phyloP scores from a whole-genome alignment of 2,329 filamentous ascomycete species.

The Talaromyces sp. region DNA sequence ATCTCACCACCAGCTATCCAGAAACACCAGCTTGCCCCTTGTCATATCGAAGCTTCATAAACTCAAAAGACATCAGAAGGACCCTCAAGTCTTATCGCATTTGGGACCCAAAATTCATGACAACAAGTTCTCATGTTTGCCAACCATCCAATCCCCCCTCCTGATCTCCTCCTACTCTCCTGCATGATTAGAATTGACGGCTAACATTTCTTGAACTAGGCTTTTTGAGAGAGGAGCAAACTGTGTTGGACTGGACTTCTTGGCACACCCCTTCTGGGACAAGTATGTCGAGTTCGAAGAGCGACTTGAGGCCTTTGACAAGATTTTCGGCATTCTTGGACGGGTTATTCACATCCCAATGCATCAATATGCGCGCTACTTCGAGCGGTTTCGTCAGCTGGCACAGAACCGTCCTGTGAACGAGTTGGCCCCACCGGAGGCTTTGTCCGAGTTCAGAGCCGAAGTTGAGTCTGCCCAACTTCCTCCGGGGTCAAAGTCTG shows the following conservation, averaged over 20 bases:
- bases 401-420: slow-evolving; percentile 66
- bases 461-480: slow-evolving; percentile 60
- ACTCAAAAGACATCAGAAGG: slow-evolving; percentile 30
- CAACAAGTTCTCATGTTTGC: slow-evolving; percentile 38
- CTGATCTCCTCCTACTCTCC: slow-evolving; percentile 17
- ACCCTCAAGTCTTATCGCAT: slow-evolving; percentile 31
- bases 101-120: slow-evolving; percentile 27
- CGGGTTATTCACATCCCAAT: slow-evolving; percentile 86
- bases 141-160: slow-evolving; percentile 38
- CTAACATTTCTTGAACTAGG: slow-evolving; percentile 51
- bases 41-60: slow-evolving; percentile 21
- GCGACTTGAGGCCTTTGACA: slow-evolving; percentile 75
- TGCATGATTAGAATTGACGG: slow-evolving; percentile 15
- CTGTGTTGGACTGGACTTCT: slow-evolving; percentile 85
- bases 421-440: slow-evolving; percentile 67
- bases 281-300: slow-evolving; percentile 98
- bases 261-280: slow-evolving; percentile 96
- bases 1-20: slow-evolving; percentile 21
- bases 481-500: slow-evolving; percentile 50
- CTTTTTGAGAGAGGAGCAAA: slow-evolving; percentile 86
- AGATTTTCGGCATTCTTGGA: slow-evolving; percentile 76
- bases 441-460: slow-evolving; percentile 62
- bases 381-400: slow-evolving; percentile 78
- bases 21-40: slow-evolving; percentile 22
- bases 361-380: slow-evolving; percentile 94